Base-by-base conservation (phyloP, 1,284 basidiomycete genomes). In the Ganoderma sinense region DNA sequence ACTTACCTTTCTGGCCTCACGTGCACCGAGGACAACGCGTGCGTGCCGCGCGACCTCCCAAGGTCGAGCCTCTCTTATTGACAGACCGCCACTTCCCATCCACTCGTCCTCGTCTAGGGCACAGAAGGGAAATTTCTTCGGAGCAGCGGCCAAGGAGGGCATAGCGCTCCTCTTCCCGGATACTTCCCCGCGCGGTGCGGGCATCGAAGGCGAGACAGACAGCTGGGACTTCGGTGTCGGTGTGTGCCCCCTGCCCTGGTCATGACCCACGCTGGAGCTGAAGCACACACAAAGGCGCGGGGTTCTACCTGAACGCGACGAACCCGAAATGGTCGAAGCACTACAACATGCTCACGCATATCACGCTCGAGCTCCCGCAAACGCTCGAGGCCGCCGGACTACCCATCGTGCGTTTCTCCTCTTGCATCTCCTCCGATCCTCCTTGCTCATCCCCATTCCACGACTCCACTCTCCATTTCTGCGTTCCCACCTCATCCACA, bases 11-110 rank as follows among this genome's bases (percentile, higher is more conserved):
- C 97, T 2, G 97, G 97, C 2, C 81, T 99, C 68, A 97, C 95
- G 0, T 99, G 98, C 82, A 99, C 91, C 18, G 98, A 99, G 80
- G 97, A 99, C 80, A 99, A 95, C 70, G 97, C 91, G 93, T 94
- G 77, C 69, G 87, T 75, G 39, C 40, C 62, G 29, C 43, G 43
- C 64, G 39, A 59, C 5, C 61, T 29, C 20, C 65, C 45, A 18
- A 18, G 23, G 23, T 16, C 16, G 10, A 20, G 18, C 16, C 31
- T 16, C 4, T 8, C 7, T 59, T 56, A 26, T 26, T 61, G 7
- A 29, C 48, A 62, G 43, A 41, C 65, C 18, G 43, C 65, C 18
- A 43, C 39, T 31, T 20, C 63, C 18, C 51, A 18, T 43, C 6
- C 43, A 23, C n/a, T 6, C 51, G 26, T 23, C 20, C 11, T 20